These are phyloP conservation scores for Rhizopogon hawkerae DNA, from an alignment of 1,284 basidiomycete genomes.

Conservation along the genomic window DNA sequence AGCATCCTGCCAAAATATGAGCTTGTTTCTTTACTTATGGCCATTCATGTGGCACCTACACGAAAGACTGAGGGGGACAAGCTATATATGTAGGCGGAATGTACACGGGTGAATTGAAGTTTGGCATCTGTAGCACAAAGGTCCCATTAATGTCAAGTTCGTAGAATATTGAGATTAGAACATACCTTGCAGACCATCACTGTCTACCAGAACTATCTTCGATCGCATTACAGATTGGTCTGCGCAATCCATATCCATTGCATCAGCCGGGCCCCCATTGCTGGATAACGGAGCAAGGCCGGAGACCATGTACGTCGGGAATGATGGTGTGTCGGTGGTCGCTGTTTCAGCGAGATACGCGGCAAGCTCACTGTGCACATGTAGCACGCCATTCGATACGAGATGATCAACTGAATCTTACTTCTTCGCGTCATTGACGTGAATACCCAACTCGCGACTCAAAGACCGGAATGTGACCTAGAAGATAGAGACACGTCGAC, in stretches of 20 bases:
- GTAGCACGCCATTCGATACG: background rate
- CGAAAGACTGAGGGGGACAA: conserved; percentile 51
- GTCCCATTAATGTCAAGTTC: background rate
- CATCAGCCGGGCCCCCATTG: conserved; percentile 22
- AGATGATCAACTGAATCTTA: conserved; percentile 24
- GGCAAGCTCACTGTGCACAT: conserved; percentile 47
- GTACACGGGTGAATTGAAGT: conserved; percentile 38
- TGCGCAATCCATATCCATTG: conserved; percentile 37
- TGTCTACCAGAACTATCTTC: conserved; percentile 46
- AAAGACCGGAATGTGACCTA: conserved; percentile 70
- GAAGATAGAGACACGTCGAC: background rate
- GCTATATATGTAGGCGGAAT: conserved; percentile 56
- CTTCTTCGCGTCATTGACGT: conserved; percentile 71
- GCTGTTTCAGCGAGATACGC: conserved; percentile 39
- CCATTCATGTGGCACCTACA: conserved; percentile 32
- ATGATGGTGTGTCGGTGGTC: conserved; percentile 33
- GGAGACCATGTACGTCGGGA: conserved; percentile 61
- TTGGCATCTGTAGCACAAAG: conserved; percentile 35
- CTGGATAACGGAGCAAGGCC: conserved; percentile 31
- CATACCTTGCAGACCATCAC: conserved; percentile 53
- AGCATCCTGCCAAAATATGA: conserved; percentile 40
- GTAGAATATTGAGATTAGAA: conserved; percentile 6
- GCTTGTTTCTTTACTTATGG: background rate
- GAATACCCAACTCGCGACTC: conserved; percentile 56
- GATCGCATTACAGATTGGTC: conserved; percentile 31